Evolutionary conservation across 2,329 filamentous ascomycete genomes (phyloP), one percentile per base, ranked within the genome.

Genomic region (Colletotrichum spinosum): DNA sequence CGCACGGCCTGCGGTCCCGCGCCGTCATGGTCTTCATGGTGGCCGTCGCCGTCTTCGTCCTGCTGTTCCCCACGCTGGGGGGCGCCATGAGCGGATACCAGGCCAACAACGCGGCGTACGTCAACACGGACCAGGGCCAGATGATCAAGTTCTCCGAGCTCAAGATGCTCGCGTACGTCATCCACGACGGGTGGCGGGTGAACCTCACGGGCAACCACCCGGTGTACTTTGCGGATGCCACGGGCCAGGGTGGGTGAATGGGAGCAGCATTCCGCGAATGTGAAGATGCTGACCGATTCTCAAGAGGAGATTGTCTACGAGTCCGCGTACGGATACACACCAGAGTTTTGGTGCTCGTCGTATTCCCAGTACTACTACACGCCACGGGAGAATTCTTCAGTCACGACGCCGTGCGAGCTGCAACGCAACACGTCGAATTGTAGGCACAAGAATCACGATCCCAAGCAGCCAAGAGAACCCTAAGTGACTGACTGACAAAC

Each of bases 21-120:
- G 1, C 66, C 1, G 62, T 68, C 4, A 72, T 72, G 67, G 6
- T 38, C 17, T 73, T 74, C 55, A 70, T 75, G 33, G 46, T 72
- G 13, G 17, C 56, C 5, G 70, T 67, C 9, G 71, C 73, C 53
- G 3, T 71, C 17, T 75, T 75, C 38, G 38, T 72, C 5, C 51
- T 74, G 11, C 53, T 52, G 10, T 76, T 74, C 52, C 74, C 74
- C 12, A 75, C 72, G 1, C 45, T 76, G 8, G 69, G 69, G 2
- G 57, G 73, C 34, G 69, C 73, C 1, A 74, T 75, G 73, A 72
- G 72, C 0, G 73, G 74, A 15, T 76, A 76, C 49, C 62, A 68
- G 8, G 60, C 72, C 9, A 64, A 65, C 42, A 67, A n/a, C 8
- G 55, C 57, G 8, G 68, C 72, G 8, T 73, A 72, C n/a, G 67